Percentiles rank a stretch among this genome's conserved stretches.
These are phyloP conservation scores for Leccinellum luteum DNA, from an alignment of 768 basidiomycete species.

Conservation along the genomic window DNA sequence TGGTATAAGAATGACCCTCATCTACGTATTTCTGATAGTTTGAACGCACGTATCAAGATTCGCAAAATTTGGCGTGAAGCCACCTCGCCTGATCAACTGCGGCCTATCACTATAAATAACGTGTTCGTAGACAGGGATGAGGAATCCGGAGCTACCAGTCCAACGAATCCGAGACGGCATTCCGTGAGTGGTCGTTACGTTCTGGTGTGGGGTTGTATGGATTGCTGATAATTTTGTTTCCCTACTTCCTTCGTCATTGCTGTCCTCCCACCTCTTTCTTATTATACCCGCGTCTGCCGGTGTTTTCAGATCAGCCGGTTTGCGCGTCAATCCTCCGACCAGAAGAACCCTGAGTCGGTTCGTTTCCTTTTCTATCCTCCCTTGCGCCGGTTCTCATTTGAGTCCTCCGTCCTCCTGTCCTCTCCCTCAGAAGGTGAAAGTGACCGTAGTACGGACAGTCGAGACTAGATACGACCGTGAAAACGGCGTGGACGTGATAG, in stretches of 20 bases:
- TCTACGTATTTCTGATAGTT: slow-evolving; percentile 2
- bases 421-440: slow-evolving; percentile 10
- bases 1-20: neutral
- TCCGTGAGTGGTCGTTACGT: neutral
- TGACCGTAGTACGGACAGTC: slow-evolving; percentile 16
- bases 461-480: slow-evolving; percentile 13
- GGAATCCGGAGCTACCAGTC: neutral
- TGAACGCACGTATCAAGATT: slow-evolving; percentile 21
- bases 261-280: neutral
- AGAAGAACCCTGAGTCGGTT: slow-evolving; percentile 7
- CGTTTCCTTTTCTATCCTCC: neutral
- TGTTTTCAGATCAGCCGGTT: neutral
- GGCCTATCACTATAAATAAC: slow-evolving; percentile 1
- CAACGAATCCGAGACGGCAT: neutral
- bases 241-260: neutral
- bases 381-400: neutral
- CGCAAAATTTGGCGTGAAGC: neutral
- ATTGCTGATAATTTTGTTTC: neutral
- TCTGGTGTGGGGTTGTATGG: too few species aligned
- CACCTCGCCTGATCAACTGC: neutral
- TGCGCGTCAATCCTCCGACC: neutral
- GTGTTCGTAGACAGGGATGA: neutral
- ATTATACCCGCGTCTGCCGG: neutral
- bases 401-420: neutral
- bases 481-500: neutral